Evolutionary conservation across 352 stramenopile species (phyloP).

Genomic region (Aphanomyces stellatus): DNA sequence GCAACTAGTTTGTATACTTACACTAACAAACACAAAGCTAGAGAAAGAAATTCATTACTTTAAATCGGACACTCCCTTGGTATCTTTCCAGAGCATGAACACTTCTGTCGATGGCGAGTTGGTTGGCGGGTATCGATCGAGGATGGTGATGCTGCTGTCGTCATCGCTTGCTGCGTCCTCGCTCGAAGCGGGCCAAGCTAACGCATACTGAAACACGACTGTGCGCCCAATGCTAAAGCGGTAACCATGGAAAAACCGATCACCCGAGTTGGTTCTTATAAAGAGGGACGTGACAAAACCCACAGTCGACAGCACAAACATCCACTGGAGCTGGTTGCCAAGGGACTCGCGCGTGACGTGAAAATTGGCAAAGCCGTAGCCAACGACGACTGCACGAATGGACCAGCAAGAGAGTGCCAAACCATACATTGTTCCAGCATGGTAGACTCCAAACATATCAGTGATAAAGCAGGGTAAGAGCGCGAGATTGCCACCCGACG

Average conservation of each 20-base stretch:
- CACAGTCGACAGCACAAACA: neutral
- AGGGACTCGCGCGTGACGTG: neutral
- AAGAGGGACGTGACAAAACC: slow-evolving; percentile 3
- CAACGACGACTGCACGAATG: neutral
- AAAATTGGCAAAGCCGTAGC: slow-evolving; percentile 1
- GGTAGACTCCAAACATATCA: slow-evolving; percentile 17
- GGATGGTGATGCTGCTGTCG: neutral
- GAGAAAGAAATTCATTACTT: too few relatives aligned
- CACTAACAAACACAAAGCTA: too few relatives aligned
- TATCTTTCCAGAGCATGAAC: neutral
- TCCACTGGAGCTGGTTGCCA: neutral
- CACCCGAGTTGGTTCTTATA: slow-evolving; percentile 15
- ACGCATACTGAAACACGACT: neutral
- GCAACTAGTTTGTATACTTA: too few relatives aligned
- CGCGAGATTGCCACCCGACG: slow-evolving; percentile 10
- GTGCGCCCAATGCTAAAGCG: slow-evolving; percentile 10
- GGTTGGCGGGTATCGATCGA: neutral
- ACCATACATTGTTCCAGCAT: slow-evolving; percentile 19
- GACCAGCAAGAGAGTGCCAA: slow-evolving; percentile 5
- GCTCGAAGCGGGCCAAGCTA: neutral
- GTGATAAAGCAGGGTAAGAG: slow-evolving; percentile 16
- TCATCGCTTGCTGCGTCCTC: neutral
- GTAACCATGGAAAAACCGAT: slow-evolving; percentile 20
- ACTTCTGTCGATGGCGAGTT: neutral
- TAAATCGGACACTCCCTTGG: too few relatives aligned